These are phyloP conservation scores for Colletotrichum navitas DNA, from an alignment of 2,329 filamentous ascomycete species.

Conservation along the genomic window DNA sequence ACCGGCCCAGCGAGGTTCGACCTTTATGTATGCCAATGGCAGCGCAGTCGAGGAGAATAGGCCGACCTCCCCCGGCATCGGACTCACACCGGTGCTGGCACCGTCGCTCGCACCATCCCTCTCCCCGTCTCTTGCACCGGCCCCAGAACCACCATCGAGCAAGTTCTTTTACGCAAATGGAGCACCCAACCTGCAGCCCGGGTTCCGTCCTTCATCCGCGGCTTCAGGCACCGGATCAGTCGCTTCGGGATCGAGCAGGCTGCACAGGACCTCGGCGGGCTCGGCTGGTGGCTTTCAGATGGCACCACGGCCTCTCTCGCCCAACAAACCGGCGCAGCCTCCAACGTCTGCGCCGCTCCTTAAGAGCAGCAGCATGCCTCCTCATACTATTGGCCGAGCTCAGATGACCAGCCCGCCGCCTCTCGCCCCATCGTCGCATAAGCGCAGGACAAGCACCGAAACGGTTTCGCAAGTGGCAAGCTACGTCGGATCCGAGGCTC, in stretches of 20 bases:
- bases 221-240: conserved; percentile 59
- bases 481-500: conserved; percentile 44
- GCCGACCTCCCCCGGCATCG: conserved; percentile 46
- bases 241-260: conserved; percentile 60
- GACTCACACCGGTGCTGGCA: conserved; percentile 33
- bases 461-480: conserved; percentile 52
- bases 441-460: conserved; percentile 60
- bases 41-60: conserved; percentile 55
- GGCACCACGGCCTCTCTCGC: conserved; percentile 63
- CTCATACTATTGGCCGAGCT: conserved; percentile 46
- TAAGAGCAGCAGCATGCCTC: conserved; percentile 42
- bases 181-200: conserved; percentile 61
- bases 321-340: conserved; percentile 56
- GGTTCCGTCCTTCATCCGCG: conserved; percentile 51
- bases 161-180: conserved; percentile 86
- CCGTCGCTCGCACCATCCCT: conserved; percentile 49
- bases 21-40: conserved; percentile 71
- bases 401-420: conserved; percentile 54
- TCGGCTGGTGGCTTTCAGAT: conserved; percentile 45
- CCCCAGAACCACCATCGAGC: conserved; percentile 58
- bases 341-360: conserved; percentile 18
- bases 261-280: conserved; percentile 44
- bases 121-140: conserved; percentile 52
- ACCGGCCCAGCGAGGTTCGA: conserved; percentile 61
- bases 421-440: conserved; percentile 51